Evolutionary conservation across 148 eudicot genomes (phyloP), one percentile per base, ranked within the genome.

Genomic region (Fallopia convolvulus): DNA sequence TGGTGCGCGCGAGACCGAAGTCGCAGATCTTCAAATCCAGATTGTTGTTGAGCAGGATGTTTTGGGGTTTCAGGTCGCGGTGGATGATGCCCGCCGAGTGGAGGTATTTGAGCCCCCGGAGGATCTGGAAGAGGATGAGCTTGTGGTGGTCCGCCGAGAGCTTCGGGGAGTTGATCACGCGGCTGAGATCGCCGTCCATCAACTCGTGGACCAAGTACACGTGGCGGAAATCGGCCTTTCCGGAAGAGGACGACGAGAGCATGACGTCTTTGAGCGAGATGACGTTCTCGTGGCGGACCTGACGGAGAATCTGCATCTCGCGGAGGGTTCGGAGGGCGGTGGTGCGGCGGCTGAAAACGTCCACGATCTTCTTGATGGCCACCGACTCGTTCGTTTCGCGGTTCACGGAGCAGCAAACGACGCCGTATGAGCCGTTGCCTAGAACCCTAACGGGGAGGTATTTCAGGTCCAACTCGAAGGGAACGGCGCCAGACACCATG

Each of bases 61-160:
- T 87, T 5, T 72, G 81, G 0, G 89, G 87, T 74, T 87, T 87
- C 23, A 87, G 32, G 76, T 87, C 90, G 0, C 90, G 83, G 74
- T 86, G 89, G 3, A 87, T 78, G 61, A 87, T 74, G 70, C 83
- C 83, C 18, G 83, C 83, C 0, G 81, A 76, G 36, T 87, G 90
- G 0, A 87, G 78, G 76, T 85, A 78, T 9, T 81, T 80, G 9
- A 87, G 73, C 0, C 90, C 90, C 8, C 72, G 79, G 10, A 87
- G 84, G 56, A 87, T 73, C 63, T 56, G 83, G 52, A 83, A 72
- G 13, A 86, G 44, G 20, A 85, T 0, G 52, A 48, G 80, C 49
- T 83, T 76, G 83, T 74, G 42, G 40, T 78, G 83, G 61, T 83
- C 83, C 40, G 72, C 47, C 0, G 90, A 80, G n/a, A 87, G 83